These are phyloP conservation scores for Chromosphaera perkinsii DNA, from an alignment of 208 protist genomes.

Conservation along the genomic window DNA sequence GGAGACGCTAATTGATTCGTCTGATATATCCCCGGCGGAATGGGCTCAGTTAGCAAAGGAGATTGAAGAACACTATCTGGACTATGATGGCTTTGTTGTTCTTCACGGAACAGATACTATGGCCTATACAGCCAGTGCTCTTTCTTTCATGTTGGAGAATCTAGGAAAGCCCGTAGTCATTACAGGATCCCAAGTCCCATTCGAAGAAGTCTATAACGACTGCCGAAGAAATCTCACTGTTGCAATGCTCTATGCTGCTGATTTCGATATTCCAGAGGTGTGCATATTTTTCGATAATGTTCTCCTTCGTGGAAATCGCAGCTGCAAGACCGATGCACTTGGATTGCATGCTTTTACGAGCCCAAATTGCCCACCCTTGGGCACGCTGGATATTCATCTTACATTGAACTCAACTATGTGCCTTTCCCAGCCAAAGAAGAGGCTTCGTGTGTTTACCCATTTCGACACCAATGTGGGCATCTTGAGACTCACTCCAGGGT, in stretches of 20 bases:
- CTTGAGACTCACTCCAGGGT: conserved; percentile 53
- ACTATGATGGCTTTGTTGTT: conserved; percentile 92
- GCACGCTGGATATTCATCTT: conserved; percentile 64
- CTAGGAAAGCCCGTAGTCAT: conserved; percentile 88
- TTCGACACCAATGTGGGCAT: conserved; percentile 10
- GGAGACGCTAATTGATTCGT: conserved; percentile 13
- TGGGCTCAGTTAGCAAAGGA: conserved; percentile 55
- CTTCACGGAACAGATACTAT: conserved; percentile 83
- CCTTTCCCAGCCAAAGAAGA: conserved; percentile 11
- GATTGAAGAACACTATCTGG: conserved; percentile 56
- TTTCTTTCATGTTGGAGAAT: conserved; percentile 90
- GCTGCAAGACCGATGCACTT: conserved; percentile 69
- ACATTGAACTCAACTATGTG: conserved; percentile 14
- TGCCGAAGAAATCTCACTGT: conserved; percentile 46
- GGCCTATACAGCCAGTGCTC: conserved; percentile 86
- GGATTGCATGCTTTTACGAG: conserved; percentile 76
- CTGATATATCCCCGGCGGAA: conserved; percentile 32
- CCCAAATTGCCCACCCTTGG: conserved; percentile 76
- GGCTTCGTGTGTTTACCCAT: conserved; percentile 17
- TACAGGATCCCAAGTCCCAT: conserved; percentile 83
- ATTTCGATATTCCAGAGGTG: conserved; percentile 74
- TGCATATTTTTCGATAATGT: conserved; percentile 83
- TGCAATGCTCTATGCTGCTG: conserved; percentile 20
- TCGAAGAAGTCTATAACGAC: conserved; percentile 78
- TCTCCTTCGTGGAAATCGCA: conserved; percentile 82